These are phyloP conservation scores for Inga laurina DNA, from an alignment of 306 rosid genomes.

Conservation along the genomic window DNA sequence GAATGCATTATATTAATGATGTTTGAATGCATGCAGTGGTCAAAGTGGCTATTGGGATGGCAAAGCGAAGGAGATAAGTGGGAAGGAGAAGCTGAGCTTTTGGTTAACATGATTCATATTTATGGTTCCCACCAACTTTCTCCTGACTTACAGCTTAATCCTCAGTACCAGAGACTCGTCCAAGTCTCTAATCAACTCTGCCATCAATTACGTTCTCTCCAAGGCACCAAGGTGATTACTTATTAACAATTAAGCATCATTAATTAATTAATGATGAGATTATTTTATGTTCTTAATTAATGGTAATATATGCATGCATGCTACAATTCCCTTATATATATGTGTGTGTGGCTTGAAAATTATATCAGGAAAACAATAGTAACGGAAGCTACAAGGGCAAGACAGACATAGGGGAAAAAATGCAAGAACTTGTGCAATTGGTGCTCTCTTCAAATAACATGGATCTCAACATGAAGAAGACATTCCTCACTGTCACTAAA, in stretches of 20 bases:
- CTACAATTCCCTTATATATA: background rate
- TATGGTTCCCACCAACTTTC: conserved; percentile 39
- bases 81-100: conserved; percentile 52
- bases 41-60: conserved; percentile 58
- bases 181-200: conserved; percentile 49
- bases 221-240: conserved; percentile 40
- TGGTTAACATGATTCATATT: conserved; percentile 50
- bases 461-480: conserved; percentile 48
- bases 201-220: conserved; percentile 39
- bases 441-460: conserved; percentile 44
- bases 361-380: conserved; percentile 20
- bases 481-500: conserved; percentile 54
- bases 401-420: conserved; percentile 45
- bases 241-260: background rate
- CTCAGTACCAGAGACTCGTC: conserved; percentile 37
- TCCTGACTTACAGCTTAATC: conserved; percentile 31
- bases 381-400: conserved; percentile 26
- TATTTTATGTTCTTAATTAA: background rate
- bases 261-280: background rate
- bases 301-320: background rate
- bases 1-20: background rate
- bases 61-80: conserved; percentile 46
- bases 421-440: conserved; percentile 55
- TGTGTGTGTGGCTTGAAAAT: background rate
- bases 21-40: conserved; percentile 44